Conservation (phyloP, 257 asterid species). For the Capsicum pubescens region DNA sequence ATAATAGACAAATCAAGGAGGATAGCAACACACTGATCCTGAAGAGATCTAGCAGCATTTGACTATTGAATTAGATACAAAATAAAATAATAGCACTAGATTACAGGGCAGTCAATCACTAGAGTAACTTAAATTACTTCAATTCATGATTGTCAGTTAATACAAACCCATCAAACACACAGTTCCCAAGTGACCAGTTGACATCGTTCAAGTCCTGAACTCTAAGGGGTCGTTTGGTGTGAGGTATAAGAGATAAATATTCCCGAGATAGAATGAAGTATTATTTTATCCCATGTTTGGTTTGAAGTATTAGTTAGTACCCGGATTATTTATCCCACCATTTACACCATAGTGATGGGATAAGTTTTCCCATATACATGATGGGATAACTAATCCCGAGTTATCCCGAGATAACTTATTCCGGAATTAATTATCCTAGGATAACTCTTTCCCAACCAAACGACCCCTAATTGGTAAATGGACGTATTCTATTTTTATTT, state of each 20-base stretch:
- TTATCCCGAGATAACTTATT: too few species aligned
- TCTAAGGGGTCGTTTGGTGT: neutral
- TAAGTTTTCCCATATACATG: too few species aligned
- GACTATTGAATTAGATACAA: neutral
- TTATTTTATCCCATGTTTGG: too few species aligned
- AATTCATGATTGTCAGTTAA: neutral
- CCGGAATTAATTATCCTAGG: too few species aligned
- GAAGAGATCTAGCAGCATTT: slow-evolving; percentile 5
- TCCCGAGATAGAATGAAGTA: too few species aligned
- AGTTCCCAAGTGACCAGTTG: neutral
- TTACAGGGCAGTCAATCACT: neutral
- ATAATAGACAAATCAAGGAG: slow-evolving; percentile 17
- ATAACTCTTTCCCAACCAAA: too few species aligned
- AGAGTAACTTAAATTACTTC: slow-evolving; percentile 17
- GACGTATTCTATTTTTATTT: neutral
- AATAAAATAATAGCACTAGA: slow-evolving; percentile 16
- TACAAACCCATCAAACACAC: neutral
- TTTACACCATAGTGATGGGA: too few species aligned
- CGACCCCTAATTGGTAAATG: neutral
- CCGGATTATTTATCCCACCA: too few species aligned
- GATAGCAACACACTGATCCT: neutral
- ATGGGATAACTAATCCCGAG: too few species aligned
- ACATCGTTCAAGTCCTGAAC: neutral
- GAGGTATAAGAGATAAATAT: too few species aligned
- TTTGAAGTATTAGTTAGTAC: too few species aligned